Evolutionary conservation across 805 yeast genomes (phyloP).

Genomic region (Ogataea pilisensis): DNA sequence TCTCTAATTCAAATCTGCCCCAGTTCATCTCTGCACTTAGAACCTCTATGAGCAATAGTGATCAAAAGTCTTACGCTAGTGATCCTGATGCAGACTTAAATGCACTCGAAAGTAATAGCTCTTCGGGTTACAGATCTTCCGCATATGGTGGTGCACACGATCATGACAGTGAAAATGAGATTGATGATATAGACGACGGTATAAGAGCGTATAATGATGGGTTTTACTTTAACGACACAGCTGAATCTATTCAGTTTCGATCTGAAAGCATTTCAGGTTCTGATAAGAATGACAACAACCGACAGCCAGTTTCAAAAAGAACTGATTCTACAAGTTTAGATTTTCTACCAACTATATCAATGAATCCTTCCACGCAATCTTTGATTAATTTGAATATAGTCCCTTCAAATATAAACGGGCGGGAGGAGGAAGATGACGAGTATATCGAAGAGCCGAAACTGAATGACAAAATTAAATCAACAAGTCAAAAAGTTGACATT

Average conservation of each 20-base stretch:
- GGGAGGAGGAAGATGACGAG: constrained; percentile 3
- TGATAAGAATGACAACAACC: constrained; percentile 4
- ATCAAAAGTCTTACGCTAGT: constrained; percentile 7
- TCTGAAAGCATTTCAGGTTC: neutral
- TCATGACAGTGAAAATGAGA: constrained; percentile 4
- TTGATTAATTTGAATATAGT: neutral
- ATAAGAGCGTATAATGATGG: constrained; percentile 2
- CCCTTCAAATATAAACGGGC: constrained; percentile 1
- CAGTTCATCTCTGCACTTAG: neutral
- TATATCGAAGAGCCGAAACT: constrained; percentile 26
- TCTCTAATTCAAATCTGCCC: neutral
- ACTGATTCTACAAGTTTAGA: constrained; percentile 14
- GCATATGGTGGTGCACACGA: constrained; percentile 8
- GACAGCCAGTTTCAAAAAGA: constrained; percentile 1
- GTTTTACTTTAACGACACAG: neutral
- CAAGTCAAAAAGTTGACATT: constrained; percentile 55
- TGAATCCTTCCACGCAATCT: constrained; percentile 1
- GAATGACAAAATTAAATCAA: constrained; percentile 48
- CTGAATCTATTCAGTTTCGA: neutral
- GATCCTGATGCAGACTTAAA: constrained; percentile 19
- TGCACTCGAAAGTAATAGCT: constrained; percentile 12
- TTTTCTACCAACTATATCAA: constrained; percentile 15
- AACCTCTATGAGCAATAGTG: neutral
- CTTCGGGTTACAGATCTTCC: constrained; percentile 4
- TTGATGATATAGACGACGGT: neutral